Conservation (phyloP, 306 rosid genomes). For the Castanopsis chinensis region DNA sequence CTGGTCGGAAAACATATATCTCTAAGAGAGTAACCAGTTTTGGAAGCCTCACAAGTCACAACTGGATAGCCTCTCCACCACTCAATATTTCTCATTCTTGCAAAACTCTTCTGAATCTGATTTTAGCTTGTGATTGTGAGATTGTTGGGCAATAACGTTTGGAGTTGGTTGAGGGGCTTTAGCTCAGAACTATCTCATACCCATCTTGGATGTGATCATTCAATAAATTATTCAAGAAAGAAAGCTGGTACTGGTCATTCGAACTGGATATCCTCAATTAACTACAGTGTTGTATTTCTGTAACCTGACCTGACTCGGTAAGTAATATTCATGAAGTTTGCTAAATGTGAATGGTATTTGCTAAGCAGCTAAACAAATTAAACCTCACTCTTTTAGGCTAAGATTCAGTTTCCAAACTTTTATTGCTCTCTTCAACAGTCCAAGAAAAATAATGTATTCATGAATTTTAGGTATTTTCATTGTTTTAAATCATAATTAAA, state of each 20-base stretch:
- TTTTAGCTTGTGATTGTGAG: slow-evolving; percentile 39
- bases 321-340: not conserved
- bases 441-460: not conserved
- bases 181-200: slow-evolving; percentile 65
- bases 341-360: not conserved
- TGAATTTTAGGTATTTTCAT: not conserved
- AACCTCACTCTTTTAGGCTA: not conserved
- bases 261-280: slow-evolving; percentile 40
- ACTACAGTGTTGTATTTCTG: not conserved
- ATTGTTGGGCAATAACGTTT: slow-evolving; percentile 63
- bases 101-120: slow-evolving; percentile 49
- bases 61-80: slow-evolving; percentile 39
- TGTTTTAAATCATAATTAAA: slow-evolving; percentile 8
- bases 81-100: slow-evolving; percentile 38
- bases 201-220: slow-evolving; percentile 70
- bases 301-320: not conserved
- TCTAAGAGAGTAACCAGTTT: slow-evolving; percentile 47
- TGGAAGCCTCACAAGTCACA: not conserved
- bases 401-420: not conserved
- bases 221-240: slow-evolving; percentile 77
- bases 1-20: slow-evolving; percentile 52
- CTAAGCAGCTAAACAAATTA: too few relatives aligned
- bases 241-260: slow-evolving; percentile 49
- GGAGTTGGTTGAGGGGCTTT: slow-evolving; percentile 62
- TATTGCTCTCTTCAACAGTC: not conserved